Conservation (phyloP, 2,329 filamentous ascomycete genomes). For the Kalaharituber pfeilii region DNA sequence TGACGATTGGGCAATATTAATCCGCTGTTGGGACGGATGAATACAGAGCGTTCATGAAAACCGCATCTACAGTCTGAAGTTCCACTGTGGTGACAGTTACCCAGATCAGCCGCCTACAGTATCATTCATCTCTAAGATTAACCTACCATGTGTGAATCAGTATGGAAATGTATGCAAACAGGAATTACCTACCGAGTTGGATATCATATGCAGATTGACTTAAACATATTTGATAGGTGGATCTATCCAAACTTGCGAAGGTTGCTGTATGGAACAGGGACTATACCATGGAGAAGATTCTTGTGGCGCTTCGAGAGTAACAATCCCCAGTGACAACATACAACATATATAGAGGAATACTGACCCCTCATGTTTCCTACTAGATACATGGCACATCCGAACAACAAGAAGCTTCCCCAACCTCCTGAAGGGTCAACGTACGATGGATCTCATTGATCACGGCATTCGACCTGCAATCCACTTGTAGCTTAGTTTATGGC, state of each 20-base stretch:
- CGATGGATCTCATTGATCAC: too few species aligned
- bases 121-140: slow-evolving; percentile 84
- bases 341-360: background rate
- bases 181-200: background rate
- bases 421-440: slow-evolving; percentile 66
- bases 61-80: slow-evolving; percentile 94
- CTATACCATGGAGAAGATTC: slow-evolving; percentile 85
- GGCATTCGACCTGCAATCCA: too few species aligned
- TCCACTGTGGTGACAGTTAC: slow-evolving; percentile 81
- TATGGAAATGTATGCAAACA: slow-evolving; percentile 28
- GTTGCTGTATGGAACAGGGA: slow-evolving; percentile 80
- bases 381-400: slow-evolving; percentile 81
- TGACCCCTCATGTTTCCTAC: background rate
- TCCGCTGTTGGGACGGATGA: background rate
- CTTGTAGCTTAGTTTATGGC: too few species aligned
- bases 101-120: slow-evolving; percentile 78
- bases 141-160: slow-evolving; percentile 82
- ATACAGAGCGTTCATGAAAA: slow-evolving; percentile 84
- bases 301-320: slow-evolving; percentile 69
- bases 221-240: too few species aligned
- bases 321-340: slow-evolving; percentile 17
- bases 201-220: too few species aligned
- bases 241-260: slow-evolving; percentile 66
- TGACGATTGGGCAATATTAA: background rate
- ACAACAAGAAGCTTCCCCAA: slow-evolving; percentile 90